Percentiles rank a stretch among this genome's conserved stretches.
phyloP scores from a whole-genome alignment of 371 early-diverging fungal genomes.

The Rhizoclosmatium hyalinum region DNA sequence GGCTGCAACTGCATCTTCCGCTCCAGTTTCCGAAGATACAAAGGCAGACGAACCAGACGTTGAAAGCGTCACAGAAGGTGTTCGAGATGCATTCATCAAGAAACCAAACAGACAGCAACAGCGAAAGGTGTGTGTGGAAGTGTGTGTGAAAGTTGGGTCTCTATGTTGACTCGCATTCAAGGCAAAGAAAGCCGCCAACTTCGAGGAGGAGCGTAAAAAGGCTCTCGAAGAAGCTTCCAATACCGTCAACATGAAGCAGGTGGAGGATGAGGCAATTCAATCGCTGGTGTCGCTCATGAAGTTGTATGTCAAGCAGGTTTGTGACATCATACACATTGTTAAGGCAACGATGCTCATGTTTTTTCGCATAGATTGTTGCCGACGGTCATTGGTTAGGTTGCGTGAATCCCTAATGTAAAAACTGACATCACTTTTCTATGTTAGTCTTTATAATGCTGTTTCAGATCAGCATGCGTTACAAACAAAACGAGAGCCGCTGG shows the following conservation, averaged over 20 bases:
- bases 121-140: conserved; percentile 59
- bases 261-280: conserved; percentile 76
- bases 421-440: conserved; percentile 18
- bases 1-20: background rate
- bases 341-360: background rate
- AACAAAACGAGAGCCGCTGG: conserved; percentile 15
- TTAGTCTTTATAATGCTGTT: conserved; percentile 84
- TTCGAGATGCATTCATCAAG: conserved; percentile 27
- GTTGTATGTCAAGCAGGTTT: conserved; percentile 41
- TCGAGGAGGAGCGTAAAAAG: conserved; percentile 76
- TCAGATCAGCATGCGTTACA: conserved; percentile 73
- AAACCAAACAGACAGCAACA: conserved; percentile 74
- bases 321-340: background rate
- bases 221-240: conserved; percentile 81
- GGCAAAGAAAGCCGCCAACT: conserved; percentile 71
- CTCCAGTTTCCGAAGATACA: background rate
- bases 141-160: conserved; percentile 15
- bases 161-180: conserved; percentile 13
- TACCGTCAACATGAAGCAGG: conserved; percentile 74
- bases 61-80: conserved; percentile 12
- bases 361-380: conserved; percentile 61
- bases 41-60: background rate
- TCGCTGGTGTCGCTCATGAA: conserved; percentile 54
- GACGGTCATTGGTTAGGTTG: conserved; percentile 83
- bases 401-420: background rate